A percentile compares a stretch with the other conserved stretches of the same genome.
Conservation (phyloP, 371 early-diverging fungal genomes). For the Syncephalastrum monosporum region DNA sequence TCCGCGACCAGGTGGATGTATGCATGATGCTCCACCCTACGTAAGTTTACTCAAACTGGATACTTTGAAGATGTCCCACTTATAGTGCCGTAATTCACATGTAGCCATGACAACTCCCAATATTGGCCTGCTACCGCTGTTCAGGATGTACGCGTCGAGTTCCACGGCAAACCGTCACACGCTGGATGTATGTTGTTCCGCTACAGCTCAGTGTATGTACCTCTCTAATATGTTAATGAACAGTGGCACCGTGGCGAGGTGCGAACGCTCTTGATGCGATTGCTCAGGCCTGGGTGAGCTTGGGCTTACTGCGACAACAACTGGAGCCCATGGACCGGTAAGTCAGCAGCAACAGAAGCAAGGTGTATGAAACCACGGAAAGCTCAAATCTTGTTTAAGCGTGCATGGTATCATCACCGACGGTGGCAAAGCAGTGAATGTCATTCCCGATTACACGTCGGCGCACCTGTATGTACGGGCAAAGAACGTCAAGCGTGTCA, state of each 20-base stretch:
- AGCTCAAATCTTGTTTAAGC: constrained; percentile 12
- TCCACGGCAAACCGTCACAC: constrained; percentile 67
- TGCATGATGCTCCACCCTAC: constrained; percentile 69
- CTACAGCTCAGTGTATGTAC: too few relatives aligned
- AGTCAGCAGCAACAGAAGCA: background rate
- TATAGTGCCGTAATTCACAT: background rate
- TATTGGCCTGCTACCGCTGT: constrained; percentile 43
- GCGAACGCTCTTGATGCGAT: constrained; percentile 77
- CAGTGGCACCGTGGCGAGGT: constrained; percentile 55
- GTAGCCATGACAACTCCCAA: constrained; percentile 27
- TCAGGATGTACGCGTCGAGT: constrained; percentile 56
- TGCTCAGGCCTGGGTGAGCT: constrained; percentile 54
- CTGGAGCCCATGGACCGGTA: constrained; percentile 51
- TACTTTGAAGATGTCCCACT: too few relatives aligned
- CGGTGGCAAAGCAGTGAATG: constrained; percentile 63
- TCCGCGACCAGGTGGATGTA: constrained; percentile 58
- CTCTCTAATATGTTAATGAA: constrained; percentile 47
- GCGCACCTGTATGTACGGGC: constrained; percentile 60
- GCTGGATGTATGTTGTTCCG: constrained; percentile 34
- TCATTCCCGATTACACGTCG: constrained; percentile 62
- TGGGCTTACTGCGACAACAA: constrained; percentile 72
- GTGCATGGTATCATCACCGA: constrained; percentile 75
- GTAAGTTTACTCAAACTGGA: constrained; percentile 3
- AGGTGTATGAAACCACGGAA: background rate
- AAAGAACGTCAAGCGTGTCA: constrained; percentile 42